Base-by-base conservation (phyloP, 2,329 filamentous ascomycete species). In the Pseudopyricularia javanii region DNA sequence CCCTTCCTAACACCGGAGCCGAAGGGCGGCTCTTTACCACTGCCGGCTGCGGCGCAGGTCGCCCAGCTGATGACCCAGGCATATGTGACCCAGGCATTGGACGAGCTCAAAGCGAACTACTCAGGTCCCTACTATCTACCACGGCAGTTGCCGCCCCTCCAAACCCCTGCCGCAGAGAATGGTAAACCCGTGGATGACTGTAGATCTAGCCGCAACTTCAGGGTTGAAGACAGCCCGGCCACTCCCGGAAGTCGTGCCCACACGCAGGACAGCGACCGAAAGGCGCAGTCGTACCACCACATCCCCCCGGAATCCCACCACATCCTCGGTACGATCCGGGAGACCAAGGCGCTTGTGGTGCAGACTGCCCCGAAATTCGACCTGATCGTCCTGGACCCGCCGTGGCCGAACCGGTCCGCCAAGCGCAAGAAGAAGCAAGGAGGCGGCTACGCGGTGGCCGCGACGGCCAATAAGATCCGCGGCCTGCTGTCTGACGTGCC, bases 351-450 rank as follows among this genome's bases (percentile, higher is more conserved):
- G 2, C 56, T 57, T 0, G 75, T 82, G 57, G 57, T 71, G 1
- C 58, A 65, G 14, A 62, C 60, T 3, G 71, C 75, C 2, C 73
- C 20, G 60, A 37, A 64, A 7, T 90, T 91, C 64, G 71, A 86
- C 57, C 70, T 91, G 47, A 72, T 91, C 35, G 64, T 90, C 7
- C 69, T 91, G 20, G 87, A 91, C 62, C 88, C 88, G 3, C 87
- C 88, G 1, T 91, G 88, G 87, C 86, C 87, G 0, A 91, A 89
- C 62, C 78, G 82, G 47, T 91, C 86, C 6, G 87, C 80, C 14
- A 76, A 77, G 58, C 74, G 85, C 37, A 82, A 79, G 60, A 72
- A 61, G 50, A 9, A 17, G 15, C n/a, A 15, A 1, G 47, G 47
- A 11, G 28, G 9, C 9, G 20, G 49, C 7, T 52, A 52, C 28